These are phyloP conservation scores for Globisporangium irregulare DNA, from an alignment of 352 stramenopile species.

Conservation along the genomic window DNA sequence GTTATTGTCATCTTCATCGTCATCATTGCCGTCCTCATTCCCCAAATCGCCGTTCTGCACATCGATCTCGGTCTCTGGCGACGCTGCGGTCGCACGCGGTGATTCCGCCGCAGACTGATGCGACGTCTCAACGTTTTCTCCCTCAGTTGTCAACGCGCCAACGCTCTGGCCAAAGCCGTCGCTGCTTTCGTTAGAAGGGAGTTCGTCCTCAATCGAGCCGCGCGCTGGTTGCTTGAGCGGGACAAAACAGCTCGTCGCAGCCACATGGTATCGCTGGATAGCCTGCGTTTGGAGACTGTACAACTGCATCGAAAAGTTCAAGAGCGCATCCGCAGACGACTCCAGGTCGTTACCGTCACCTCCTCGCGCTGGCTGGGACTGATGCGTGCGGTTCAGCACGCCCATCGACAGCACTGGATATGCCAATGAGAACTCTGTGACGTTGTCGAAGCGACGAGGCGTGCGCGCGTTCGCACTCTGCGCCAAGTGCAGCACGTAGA, in stretches of 20 bases:
- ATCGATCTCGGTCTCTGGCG: constrained; percentile 70
- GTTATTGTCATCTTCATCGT: constrained; percentile 1
- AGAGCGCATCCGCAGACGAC: constrained; percentile 15
- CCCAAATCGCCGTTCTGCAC: constrained; percentile 32
- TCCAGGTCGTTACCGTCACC: constrained; percentile 26
- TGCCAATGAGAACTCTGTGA: constrained; percentile 76
- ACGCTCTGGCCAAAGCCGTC: constrained; percentile 58
- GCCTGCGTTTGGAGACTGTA: constrained; percentile 81
- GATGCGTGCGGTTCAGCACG: constrained; percentile 50
- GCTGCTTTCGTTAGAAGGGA: constrained; percentile 27
- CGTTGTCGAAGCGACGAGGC: constrained; percentile 67
- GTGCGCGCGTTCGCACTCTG: constrained; percentile 29
- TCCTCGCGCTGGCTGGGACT: constrained; percentile 33
- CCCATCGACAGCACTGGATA: constrained; percentile 78
- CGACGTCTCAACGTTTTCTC: constrained; percentile 49
- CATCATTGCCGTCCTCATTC: constrained; percentile 29
- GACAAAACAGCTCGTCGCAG: constrained; percentile 55
- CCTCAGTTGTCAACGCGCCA: constrained; percentile 68
- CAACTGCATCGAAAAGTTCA: constrained; percentile 74
- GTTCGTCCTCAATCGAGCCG: constrained; percentile 40
- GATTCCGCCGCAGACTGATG: constrained; percentile 70
- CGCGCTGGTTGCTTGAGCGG: constrained; percentile 24
- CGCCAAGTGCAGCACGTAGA: constrained; percentile 71
- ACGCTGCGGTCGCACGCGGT: constrained; percentile 41
- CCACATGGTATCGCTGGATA: constrained; percentile 82